These are phyloP conservation scores for Symbiodinium pilosum DNA, from an alignment of 73 alveolate species.

Conservation along the genomic window DNA sequence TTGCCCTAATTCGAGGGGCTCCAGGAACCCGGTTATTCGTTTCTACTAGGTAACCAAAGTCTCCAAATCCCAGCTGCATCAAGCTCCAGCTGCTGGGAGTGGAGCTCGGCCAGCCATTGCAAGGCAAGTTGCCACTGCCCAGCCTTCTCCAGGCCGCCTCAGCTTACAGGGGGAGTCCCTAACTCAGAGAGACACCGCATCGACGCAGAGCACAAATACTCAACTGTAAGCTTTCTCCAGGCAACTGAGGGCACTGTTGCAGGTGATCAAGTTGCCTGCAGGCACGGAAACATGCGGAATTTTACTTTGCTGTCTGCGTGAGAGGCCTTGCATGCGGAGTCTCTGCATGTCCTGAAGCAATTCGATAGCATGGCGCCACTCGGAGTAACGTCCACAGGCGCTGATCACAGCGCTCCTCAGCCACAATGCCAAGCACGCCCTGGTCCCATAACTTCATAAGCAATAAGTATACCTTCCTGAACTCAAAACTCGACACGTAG, in stretches of 20 bases:
- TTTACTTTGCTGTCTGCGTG: neutral
- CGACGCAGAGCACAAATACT: too few relatives aligned
- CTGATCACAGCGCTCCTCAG: slow-evolving; percentile 86
- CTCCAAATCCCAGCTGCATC: neutral
- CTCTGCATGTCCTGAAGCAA: slow-evolving; percentile 14
- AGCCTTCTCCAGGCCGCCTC: slow-evolving; percentile 36
- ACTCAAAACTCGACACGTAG: neutral
- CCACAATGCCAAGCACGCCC: too few relatives aligned
- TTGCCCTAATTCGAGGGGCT: too few relatives aligned
- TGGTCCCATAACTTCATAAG: too few relatives aligned
- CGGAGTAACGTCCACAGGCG: slow-evolving; percentile 46
- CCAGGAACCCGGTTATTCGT: too few relatives aligned
- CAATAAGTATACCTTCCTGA: too few relatives aligned
- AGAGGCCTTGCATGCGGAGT: slow-evolving; percentile 7
- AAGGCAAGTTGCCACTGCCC: slow-evolving; percentile 70
- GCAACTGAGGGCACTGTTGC: slow-evolving; percentile 33
- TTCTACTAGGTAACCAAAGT: too few relatives aligned
- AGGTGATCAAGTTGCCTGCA: slow-evolving; percentile 54
- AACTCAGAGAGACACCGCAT: neutral
- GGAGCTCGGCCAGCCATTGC: neutral
- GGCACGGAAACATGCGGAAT: too few relatives aligned
- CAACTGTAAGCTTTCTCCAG: slow-evolving; percentile 53
- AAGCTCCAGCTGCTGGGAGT: neutral
- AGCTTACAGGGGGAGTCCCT: neutral
- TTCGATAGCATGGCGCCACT: slow-evolving; percentile 75